Evolutionary conservation across 1,284 basidiomycete species (phyloP), one percentile per base, ranked within the genome.

Genomic region (Mycosarcoma maydis): DNA sequence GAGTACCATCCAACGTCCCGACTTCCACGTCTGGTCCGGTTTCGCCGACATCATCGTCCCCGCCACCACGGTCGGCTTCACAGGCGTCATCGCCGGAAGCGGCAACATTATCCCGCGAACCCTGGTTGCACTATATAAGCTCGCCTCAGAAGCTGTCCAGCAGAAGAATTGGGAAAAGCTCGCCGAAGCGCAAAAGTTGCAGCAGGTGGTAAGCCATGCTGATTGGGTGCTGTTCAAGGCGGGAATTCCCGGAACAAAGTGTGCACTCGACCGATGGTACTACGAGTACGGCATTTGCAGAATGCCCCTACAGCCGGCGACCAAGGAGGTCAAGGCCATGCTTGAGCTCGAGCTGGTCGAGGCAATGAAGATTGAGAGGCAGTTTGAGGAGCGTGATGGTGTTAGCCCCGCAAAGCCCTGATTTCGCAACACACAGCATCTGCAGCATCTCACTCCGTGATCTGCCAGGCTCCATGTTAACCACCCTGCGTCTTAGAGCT

Each of bases 161-260:
- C 26, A 32, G 2, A 59, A 61, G 41, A 43, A 57, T 32, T 65
- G 43, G 40, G 46, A 41, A 9, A 56, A 61, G 43, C 86, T 93
- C 42, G 82, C 85, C 2, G 87, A 91, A 81, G 90, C 91, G 0
- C 89, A 90, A 75, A 85, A 84, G 23, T 80, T 94, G 39, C 92
- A 94, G 81, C 90, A 88, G 24, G 87, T 92, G 59, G 85, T 91
- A 45, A 90, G 90, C 20, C 87, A 87, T 29, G 91, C 88, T 4
- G 92, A 95, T 79, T 89, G 85, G 66, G 90, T 90, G 13, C 89
- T 92, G 74, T 87, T 90, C 24, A 90, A 90, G 80, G 83, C 87
- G 3, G 90, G 89, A 4, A 90, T 94, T 71, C 84, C 90, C 1
- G 92, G 92, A 7, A 92, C 90, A 13, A 95, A 95, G 83, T 89